Evolutionary conservation across 1,139 yeast species (phyloP).

Genomic region (Zygosaccharomyces pseudobailii): DNA sequence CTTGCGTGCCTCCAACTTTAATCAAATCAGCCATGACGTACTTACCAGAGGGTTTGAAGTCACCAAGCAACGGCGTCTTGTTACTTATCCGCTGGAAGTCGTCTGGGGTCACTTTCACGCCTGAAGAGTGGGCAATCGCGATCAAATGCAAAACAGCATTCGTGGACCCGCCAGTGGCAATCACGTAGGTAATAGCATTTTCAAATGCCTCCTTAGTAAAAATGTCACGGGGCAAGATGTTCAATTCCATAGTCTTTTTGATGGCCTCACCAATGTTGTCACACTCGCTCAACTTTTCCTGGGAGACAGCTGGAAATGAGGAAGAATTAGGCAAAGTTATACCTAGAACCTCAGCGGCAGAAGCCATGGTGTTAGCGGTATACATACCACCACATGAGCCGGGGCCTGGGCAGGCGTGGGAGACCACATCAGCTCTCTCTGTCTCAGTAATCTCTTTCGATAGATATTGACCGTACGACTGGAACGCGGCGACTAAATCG

Average conservation of each 20-base stretch:
- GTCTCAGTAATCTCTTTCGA: constrained; percentile 70
- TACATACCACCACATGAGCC: constrained; percentile 99
- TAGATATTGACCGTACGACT: constrained; percentile 88
- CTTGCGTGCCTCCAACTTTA: constrained; percentile 90
- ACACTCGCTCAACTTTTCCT: constrained; percentile 79
- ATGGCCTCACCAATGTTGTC: constrained; percentile 77
- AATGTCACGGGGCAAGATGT: constrained; percentile 82
- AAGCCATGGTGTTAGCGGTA: constrained; percentile 98
- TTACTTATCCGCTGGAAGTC: constrained; percentile 94
- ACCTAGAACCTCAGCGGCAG: constrained; percentile 96
- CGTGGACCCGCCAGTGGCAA: constrained; percentile 97
- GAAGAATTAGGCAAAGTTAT: constrained; percentile 93
- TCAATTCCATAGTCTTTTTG: constrained; percentile 66
- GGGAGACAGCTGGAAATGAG: constrained; percentile 80
- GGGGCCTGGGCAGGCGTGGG: constrained; percentile 95
- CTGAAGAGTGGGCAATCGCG: constrained; percentile 91
- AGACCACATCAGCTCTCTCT: constrained; percentile 78
- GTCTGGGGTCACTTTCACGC: constrained; percentile 79
- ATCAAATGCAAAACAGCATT: constrained; percentile 92
- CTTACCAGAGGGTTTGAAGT: constrained; percentile 95
- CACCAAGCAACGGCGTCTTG: constrained; percentile 87
- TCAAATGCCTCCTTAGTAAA: constrained; percentile 90
- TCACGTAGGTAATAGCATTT: constrained; percentile 88
- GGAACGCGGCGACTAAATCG: constrained; percentile 94
- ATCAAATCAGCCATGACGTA: constrained; percentile 97